A percentile compares a stretch with the other conserved stretches of the same genome.
Conservation (phyloP, 148 eudicot genomes). For the Amaranthus hypochondriacus region DNA sequence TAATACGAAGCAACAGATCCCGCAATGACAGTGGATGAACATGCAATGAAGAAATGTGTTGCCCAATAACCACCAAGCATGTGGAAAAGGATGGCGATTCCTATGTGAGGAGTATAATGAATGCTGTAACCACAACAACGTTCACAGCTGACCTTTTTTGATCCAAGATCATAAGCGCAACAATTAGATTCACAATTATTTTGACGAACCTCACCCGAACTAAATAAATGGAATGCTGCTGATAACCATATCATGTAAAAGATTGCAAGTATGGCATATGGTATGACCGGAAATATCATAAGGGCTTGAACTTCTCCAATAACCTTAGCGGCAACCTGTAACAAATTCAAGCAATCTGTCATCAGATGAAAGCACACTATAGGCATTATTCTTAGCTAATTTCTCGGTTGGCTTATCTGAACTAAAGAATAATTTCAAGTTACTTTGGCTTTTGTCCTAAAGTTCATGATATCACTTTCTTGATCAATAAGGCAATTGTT, state of each 20-base stretch:
- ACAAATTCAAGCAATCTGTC: constrained; percentile 10
- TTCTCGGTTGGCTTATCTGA: neutral
- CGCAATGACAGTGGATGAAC: constrained; percentile 87
- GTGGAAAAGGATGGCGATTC: constrained; percentile 79
- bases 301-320: constrained; percentile 95
- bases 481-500: too few species aligned
- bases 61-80: constrained; percentile 91
- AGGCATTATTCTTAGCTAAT: neutral
- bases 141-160: constrained; percentile 72
- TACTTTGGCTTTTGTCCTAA: neutral
- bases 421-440: neutral
- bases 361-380: constrained; percentile 9
- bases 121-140: constrained; percentile 84
- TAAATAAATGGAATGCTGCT: constrained; percentile 78
- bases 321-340: constrained; percentile 95
- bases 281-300: constrained; percentile 88
- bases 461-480: neutral
- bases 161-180: constrained; percentile 81
- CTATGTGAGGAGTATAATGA: constrained; percentile 79
- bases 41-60: constrained; percentile 77
- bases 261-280: constrained; percentile 66
- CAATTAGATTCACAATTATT: constrained; percentile 75
- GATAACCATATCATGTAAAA: constrained; percentile 92
- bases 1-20: constrained; percentile 99
- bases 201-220: constrained; percentile 77